Conservation (phyloP, 768 basidiomycete genomes). For the Lactarius tabidus region DNA sequence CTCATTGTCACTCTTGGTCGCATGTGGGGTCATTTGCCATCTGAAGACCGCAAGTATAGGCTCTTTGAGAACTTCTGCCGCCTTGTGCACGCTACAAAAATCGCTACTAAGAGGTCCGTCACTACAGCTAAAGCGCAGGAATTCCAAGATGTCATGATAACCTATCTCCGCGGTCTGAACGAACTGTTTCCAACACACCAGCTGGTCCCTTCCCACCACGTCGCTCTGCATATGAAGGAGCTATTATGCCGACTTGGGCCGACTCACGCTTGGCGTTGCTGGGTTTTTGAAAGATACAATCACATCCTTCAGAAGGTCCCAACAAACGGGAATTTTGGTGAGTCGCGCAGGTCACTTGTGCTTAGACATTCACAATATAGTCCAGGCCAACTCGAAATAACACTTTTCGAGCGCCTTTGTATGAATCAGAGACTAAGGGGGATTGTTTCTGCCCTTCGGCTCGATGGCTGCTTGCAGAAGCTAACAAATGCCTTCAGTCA, state of each 20-base stretch:
- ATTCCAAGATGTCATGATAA: constrained; percentile 23
- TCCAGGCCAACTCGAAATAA: constrained; percentile 34
- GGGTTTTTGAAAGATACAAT: constrained; percentile 37
- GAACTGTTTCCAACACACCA: constrained; percentile 28
- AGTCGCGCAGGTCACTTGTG: no score
- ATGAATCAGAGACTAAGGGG: constrained; percentile 27
- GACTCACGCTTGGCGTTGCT: constrained; percentile 37
- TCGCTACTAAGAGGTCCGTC: no score
- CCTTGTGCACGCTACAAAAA: no score
- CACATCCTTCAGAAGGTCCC: constrained; percentile 32
- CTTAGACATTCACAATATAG: no score
- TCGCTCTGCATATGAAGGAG: constrained; percentile 37
- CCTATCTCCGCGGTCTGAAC: constrained; percentile 33
- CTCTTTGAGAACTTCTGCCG: no score
- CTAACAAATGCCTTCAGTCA: no score
- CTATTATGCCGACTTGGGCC: constrained; percentile 36
- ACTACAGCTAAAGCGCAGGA: no score
- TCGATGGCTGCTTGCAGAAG: no score
- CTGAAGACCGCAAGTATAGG: no score
- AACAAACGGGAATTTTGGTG: constrained; percentile 36
- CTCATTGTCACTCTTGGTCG: no score
- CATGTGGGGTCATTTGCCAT: no score
- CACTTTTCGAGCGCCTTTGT: constrained; percentile 29
- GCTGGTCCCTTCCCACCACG: constrained; percentile 34
- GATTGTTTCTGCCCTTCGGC: no score